Conservation (phyloP, 1,284 basidiomycete species). For the Ceratobasidium sp. region DNA sequence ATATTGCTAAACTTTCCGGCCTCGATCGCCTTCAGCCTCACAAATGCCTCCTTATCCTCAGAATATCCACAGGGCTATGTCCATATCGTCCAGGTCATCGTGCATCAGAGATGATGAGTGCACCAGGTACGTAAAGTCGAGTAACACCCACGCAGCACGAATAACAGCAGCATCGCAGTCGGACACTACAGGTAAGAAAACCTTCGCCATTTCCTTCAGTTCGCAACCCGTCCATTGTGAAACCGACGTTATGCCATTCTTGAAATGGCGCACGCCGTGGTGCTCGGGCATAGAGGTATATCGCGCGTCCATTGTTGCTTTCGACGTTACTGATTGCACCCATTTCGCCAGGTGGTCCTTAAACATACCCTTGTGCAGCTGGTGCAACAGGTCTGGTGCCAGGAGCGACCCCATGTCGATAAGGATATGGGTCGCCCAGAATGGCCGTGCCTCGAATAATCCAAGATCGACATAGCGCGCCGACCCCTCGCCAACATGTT, state of each 20-base stretch:
- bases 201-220: slow-evolving; percentile 36
- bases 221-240: slow-evolving; percentile 44
- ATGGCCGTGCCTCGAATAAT: slow-evolving; percentile 2
- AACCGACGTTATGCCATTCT: not conserved
- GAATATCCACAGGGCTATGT: slow-evolving; percentile 41
- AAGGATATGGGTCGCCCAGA: not conserved
- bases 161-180: not conserved
- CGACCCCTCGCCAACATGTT: not conserved
- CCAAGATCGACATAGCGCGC: not conserved
- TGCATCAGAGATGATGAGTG: slow-evolving; percentile 14
- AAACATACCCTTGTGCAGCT: slow-evolving; percentile 55
- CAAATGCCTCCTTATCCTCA: slow-evolving; percentile 43
- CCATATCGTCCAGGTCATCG: slow-evolving; percentile 34
- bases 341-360: slow-evolving; percentile 55
- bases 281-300: too few relatives aligned
- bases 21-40: not conserved
- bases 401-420: slow-evolving; percentile 45
- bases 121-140: slow-evolving; percentile 52
- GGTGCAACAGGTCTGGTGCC: slow-evolving; percentile 55
- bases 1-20: slow-evolving; percentile 4
- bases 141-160: slow-evolving; percentile 39
- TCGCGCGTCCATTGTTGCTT: not conserved
- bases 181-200: not conserved
- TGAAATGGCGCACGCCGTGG: too few relatives aligned
- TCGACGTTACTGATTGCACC: slow-evolving; percentile 47